phyloP scores from a whole-genome alignment of 2,329 filamentous ascomycete species.

The Colletotrichum plurivorum region DNA sequence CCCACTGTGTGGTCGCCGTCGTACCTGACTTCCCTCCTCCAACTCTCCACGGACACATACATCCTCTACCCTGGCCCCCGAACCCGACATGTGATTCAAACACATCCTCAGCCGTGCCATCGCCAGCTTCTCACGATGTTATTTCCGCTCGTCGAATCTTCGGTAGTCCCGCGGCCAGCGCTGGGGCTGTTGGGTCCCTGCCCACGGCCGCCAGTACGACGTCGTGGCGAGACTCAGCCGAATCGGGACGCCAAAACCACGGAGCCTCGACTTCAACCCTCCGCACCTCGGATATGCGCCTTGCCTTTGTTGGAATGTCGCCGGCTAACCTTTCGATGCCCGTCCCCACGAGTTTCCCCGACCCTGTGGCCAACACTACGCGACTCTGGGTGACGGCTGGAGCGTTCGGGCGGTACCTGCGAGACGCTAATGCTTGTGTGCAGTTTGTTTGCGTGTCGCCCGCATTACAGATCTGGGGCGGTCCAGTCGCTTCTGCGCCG shows the following conservation, averaged over 20 bases:
- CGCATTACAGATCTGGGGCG: slow-evolving; percentile 4
- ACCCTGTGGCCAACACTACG: slow-evolving; percentile 3
- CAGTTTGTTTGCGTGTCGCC: background rate
- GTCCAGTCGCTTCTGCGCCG: slow-evolving; percentile 29
- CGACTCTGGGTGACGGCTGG: background rate
- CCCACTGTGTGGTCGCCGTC: background rate
- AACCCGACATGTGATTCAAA: slow-evolving; percentile 6
- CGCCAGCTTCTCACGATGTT: background rate
- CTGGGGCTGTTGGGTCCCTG: background rate
- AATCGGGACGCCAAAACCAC: slow-evolving; percentile 40
- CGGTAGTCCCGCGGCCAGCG: background rate
- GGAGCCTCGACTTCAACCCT: slow-evolving; percentile 36
- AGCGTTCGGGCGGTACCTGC: slow-evolving; percentile 21
- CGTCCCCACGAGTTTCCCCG: background rate
- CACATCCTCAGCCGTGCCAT: background rate
- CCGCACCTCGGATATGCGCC: slow-evolving; percentile 20
- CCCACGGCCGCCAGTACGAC: slow-evolving; percentile 18
- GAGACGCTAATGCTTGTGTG: slow-evolving; percentile 12
- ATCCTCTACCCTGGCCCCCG: background rate
- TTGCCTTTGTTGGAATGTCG: slow-evolving; percentile 29
- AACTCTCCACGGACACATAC: background rate
- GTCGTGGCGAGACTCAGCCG: slow-evolving; percentile 28
- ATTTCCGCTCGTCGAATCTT: slow-evolving; percentile 9
- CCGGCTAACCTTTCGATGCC: slow-evolving; percentile 12
- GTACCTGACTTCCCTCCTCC: background rate